phyloP scores from a whole-genome alignment of 768 basidiomycete genomes.

The Clitopilus passeckerianus region DNA sequence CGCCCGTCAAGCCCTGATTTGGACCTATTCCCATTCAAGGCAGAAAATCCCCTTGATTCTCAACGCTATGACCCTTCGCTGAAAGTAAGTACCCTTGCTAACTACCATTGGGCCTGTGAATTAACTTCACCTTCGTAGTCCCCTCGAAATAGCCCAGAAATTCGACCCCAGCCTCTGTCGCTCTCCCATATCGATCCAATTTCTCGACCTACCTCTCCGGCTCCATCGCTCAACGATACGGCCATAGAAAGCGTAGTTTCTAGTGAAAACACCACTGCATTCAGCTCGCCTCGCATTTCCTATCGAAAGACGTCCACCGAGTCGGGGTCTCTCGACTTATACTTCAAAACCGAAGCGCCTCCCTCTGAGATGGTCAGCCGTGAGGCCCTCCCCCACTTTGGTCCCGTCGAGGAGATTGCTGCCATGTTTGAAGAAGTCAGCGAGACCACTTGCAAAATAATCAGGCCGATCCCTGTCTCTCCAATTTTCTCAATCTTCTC shows the following conservation, averaged over 20 bases:
- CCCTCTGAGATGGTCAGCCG: conserved; percentile 3
- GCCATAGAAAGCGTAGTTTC: not conserved
- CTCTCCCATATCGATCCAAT: not conserved
- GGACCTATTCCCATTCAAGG: not conserved
- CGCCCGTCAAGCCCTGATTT: not conserved
- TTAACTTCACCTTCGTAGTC: not conserved
- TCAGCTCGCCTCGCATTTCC: not conserved
- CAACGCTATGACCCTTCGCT: not conserved
- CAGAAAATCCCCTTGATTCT: not conserved
- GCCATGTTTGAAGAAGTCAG: conserved; percentile 18
- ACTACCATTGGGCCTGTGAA: not conserved
- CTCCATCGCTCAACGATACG: not conserved
- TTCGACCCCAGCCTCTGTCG: not conserved
- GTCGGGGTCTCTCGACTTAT: not conserved
- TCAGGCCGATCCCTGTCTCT: conserved; percentile 25
- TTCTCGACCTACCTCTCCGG: not conserved
- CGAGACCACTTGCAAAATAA: conserved; percentile 29
- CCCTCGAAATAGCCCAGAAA: not conserved
- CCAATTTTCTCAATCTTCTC: conserved; percentile 23
- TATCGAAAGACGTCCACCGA: not conserved
- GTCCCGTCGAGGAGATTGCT: conserved; percentile 12
- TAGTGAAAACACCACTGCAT: not conserved
- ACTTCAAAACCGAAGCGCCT: not conserved
- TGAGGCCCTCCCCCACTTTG: not conserved
- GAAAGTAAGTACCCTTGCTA: not conserved